Percentiles rank a stretch among this genome's conserved stretches.
These are phyloP conservation scores for Panaeolus papilionaceus DNA, from an alignment of 768 basidiomycete species.

Conservation along the genomic window DNA sequence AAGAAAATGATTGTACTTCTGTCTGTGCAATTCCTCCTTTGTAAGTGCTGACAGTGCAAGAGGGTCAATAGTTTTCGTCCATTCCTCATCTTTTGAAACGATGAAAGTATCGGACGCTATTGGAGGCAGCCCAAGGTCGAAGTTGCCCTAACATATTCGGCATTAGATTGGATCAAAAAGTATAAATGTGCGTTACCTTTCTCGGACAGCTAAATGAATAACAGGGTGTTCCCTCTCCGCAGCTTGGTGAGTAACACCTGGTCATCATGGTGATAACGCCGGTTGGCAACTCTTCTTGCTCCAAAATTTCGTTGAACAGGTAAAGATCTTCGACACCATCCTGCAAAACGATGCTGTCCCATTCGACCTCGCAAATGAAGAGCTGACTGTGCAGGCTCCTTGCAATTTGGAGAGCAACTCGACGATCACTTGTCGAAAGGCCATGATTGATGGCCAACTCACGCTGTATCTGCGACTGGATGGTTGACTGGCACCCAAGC, in stretches of 20 bases:
- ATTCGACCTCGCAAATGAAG: constrained; percentile 97
- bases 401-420: constrained; percentile 86
- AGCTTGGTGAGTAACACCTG: constrained; percentile 88
- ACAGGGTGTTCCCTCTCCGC: constrained; percentile 80
- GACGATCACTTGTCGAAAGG: constrained; percentile 76
- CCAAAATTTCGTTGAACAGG: constrained; percentile 81
- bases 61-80: constrained; percentile 52
- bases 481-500: constrained; percentile 68
- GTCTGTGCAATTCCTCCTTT: constrained; percentile 80
- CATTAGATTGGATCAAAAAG: background rate
- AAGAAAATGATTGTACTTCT: constrained; percentile 53
- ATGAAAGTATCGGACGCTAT: constrained; percentile 38
- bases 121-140: constrained; percentile 23
- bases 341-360: constrained; percentile 81
- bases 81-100: constrained; percentile 44
- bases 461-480: constrained; percentile 86
- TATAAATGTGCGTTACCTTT: constrained; percentile 47
- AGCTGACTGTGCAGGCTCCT: constrained; percentile 90
- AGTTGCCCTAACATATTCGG: constrained; percentile 23
- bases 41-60: constrained; percentile 58
- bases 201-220: constrained; percentile 86
- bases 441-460: constrained; percentile 81
- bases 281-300: constrained; percentile 78
- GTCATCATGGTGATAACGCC: constrained; percentile 91
- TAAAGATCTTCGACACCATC: constrained; percentile 95